phyloP scores from a whole-genome alignment of 495 filamentous ascomycete genomes.

The Xylaria acuta region DNA sequence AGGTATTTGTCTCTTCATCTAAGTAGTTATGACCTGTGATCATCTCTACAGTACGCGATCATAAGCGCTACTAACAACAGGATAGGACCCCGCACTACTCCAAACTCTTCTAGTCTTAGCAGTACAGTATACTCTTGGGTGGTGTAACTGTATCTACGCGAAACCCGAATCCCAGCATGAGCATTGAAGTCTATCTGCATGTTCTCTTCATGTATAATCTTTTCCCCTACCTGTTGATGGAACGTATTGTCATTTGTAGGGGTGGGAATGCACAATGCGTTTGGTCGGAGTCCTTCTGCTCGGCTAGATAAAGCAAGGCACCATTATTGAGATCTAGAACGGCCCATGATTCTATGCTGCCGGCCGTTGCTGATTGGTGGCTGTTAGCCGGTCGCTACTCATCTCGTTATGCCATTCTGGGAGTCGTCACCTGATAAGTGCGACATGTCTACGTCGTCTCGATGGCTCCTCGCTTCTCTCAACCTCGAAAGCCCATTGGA shows the following conservation, averaged over 20 bases:
- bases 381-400: conserved; percentile 4
- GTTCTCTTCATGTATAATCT: background rate
- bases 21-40: background rate
- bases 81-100: background rate
- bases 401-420: background rate
- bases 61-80: background rate
- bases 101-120: background rate
- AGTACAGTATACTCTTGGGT: background rate
- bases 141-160: background rate
- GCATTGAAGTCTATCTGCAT: background rate
- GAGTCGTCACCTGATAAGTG: conserved; percentile 15
- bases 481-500: conserved; percentile 8
- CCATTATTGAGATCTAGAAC: conserved; percentile 6
- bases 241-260: background rate
- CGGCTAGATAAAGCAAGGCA: conserved; percentile 6
- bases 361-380: background rate
- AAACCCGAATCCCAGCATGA: background rate
- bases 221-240: background rate
- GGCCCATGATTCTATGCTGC: background rate
- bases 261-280: background rate
- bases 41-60: background rate
- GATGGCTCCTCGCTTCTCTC: background rate
- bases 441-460: background rate
- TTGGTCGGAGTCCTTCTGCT: background rate
- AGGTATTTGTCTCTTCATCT: background rate